Evolutionary conservation across 345 rosid species (phyloP).

Genomic region (Arabis hirsuta): DNA sequence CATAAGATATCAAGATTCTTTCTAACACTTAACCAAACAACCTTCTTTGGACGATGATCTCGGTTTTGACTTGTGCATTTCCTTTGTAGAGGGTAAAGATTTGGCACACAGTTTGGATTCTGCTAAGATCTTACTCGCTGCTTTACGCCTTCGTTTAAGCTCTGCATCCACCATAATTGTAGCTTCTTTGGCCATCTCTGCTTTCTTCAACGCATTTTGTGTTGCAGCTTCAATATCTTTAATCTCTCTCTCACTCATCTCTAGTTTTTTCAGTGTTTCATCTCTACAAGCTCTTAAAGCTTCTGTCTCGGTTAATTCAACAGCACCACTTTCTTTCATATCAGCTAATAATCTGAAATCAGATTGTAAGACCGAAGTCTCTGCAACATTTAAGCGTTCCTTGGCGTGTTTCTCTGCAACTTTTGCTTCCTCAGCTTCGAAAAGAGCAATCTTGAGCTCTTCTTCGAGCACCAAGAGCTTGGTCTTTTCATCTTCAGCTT

Average conservation of each 20-base stretch:
- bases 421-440: slow-evolving; percentile 79
- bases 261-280: slow-evolving; percentile 71
- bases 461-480: slow-evolving; percentile 54
- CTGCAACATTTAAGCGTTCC: slow-evolving; percentile 58
- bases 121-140: slow-evolving; percentile 67
- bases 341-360: slow-evolving; percentile 69
- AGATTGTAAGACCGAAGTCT: slow-evolving; percentile 63
- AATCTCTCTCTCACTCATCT: slow-evolving; percentile 70
- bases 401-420: slow-evolving; percentile 62
- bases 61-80: slow-evolving; percentile 58
- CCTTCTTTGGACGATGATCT: slow-evolving; percentile 56
- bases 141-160: slow-evolving; percentile 78
- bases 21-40: slow-evolving; percentile 57
- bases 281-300: slow-evolving; percentile 92
- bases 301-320: slow-evolving; percentile 81
- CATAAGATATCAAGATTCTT: slow-evolving; percentile 42
- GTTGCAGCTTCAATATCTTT: slow-evolving; percentile 74
- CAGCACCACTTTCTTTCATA: slow-evolving; percentile 71
- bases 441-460: slow-evolving; percentile 63
- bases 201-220: slow-evolving; percentile 71
- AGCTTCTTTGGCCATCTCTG: slow-evolving; percentile 91
- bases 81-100: slow-evolving; percentile 55
- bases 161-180: slow-evolving; percentile 78
- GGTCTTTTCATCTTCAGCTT: slow-evolving; percentile 61
- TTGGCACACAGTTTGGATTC: slow-evolving; percentile 62